Evolutionary conservation across 192 early-diverging fungal genomes (phyloP).

Genomic region (Spinellus fusiger): DNA sequence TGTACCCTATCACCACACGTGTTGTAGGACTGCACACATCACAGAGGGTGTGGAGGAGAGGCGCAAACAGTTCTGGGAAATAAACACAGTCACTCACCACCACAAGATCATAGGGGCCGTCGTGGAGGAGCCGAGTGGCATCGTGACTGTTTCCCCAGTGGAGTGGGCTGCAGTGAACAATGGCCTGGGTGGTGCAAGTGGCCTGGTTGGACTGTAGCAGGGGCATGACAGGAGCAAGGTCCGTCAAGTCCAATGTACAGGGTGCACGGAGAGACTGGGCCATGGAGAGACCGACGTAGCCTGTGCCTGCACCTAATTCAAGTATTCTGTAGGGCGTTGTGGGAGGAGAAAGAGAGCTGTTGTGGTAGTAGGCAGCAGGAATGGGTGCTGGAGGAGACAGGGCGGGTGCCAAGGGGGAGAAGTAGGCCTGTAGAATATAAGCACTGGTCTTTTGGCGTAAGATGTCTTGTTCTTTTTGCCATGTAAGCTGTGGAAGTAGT

Average conservation of each 20-base stretch:
- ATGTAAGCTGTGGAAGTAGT: background rate
- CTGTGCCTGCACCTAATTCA: constrained; percentile 49
- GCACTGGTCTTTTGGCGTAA: constrained; percentile 22
- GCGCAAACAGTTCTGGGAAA: constrained; percentile 42
- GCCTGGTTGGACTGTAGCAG: constrained; percentile 37
- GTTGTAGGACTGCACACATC: constrained; percentile 33
- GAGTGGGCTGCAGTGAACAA: constrained; percentile 24
- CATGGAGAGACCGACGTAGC: constrained; percentile 42
- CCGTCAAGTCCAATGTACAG: constrained; percentile 38
- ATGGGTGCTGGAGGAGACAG: constrained; percentile 36
- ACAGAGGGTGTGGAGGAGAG: constrained; percentile 33
- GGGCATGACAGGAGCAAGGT: constrained; percentile 42
- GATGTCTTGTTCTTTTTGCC: background rate
- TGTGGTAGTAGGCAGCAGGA: constrained; percentile 30
- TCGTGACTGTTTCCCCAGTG: constrained; percentile 42
- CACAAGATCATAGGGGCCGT: constrained; percentile 33
- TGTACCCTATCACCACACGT: constrained; percentile 42
- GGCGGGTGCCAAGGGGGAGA: constrained; percentile 22
- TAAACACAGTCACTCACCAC: constrained; percentile 45
- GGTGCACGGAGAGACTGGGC: constrained; percentile 24
- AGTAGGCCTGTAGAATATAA: constrained; percentile 36
- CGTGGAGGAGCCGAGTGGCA: constrained; percentile 10
- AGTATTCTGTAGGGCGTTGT: constrained; percentile 29
- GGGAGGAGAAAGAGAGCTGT: background rate
- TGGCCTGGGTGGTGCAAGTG: background rate